A percentile compares a stretch with the other conserved stretches of the same genome.
These are phyloP conservation scores for Glycine soja DNA, from an alignment of 306 rosid genomes.

Conservation along the genomic window DNA sequence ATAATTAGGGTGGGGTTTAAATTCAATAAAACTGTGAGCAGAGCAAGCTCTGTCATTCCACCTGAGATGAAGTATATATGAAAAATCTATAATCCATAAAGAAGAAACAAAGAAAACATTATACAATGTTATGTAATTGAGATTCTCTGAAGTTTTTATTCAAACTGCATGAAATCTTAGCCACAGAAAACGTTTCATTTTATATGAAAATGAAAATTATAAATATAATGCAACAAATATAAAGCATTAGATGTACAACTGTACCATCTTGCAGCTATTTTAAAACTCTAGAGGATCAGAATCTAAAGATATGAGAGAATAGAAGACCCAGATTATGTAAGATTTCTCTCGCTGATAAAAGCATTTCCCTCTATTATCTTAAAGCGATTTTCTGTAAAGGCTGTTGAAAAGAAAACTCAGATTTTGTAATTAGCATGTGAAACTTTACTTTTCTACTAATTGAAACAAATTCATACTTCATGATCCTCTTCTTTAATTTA, in stretches of 20 bases:
- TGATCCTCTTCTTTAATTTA: background rate
- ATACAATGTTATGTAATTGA: background rate
- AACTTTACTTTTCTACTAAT: background rate
- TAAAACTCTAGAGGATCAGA: background rate
- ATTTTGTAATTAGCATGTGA: conserved; percentile 5
- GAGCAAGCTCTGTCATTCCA: conserved; percentile 5
- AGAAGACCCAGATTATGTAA: background rate
- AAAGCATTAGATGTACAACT: background rate
- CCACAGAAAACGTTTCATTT: background rate
- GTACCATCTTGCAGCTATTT: background rate
- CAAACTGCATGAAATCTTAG: background rate
- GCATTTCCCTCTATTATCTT: background rate
- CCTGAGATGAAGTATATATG: background rate
- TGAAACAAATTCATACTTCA: background rate
- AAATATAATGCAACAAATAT: background rate
- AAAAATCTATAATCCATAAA: background rate
- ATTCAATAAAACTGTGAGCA: background rate
- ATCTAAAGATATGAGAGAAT: conserved; percentile 10
- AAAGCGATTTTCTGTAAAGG: background rate
- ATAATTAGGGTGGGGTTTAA: background rate
- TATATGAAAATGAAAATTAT: too few species aligned
- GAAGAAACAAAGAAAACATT: background rate
- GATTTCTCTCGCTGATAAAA: background rate
- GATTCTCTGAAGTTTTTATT: background rate
- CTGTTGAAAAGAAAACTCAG: background rate